Evolutionary conservation across 2,329 filamentous ascomycete genomes (phyloP).

Genomic region (Arachnomyces sp.): DNA sequence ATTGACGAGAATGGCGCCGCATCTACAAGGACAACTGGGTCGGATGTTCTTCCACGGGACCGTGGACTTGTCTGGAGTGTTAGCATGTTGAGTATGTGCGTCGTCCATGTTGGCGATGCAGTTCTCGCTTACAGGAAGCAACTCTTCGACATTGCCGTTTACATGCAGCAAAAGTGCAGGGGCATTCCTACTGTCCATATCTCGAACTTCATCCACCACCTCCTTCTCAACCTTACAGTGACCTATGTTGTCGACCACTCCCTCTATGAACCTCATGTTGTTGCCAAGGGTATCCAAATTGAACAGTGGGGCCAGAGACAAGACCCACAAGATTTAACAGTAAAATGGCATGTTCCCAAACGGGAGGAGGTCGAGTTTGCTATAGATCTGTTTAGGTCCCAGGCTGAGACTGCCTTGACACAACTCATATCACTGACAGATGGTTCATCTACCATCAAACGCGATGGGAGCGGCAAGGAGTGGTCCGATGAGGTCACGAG

Average conservation of each 20-base stretch:
- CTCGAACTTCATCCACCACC: slow-evolving; percentile 94
- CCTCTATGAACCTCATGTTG: slow-evolving; percentile 72
- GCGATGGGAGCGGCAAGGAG: slow-evolving; percentile 93
- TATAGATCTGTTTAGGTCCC: slow-evolving; percentile 77
- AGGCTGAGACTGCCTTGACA: slow-evolving; percentile 67
- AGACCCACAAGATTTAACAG: slow-evolving; percentile 65
- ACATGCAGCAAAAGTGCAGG: slow-evolving; percentile 94
- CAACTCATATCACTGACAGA: slow-evolving; percentile 74
- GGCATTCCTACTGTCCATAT: slow-evolving; percentile 92
- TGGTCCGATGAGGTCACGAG: slow-evolving; percentile 97
- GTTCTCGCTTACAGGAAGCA: slow-evolving; percentile 84
- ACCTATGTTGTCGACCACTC: slow-evolving; percentile 88
- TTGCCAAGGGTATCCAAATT: slow-evolving; percentile 64
- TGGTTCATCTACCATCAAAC: slow-evolving; percentile 71
- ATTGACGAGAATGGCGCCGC: slow-evolving; percentile 96
- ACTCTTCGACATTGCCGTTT: slow-evolving; percentile 81
- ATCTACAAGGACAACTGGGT: slow-evolving; percentile 86
- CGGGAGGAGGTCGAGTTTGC: slow-evolving; percentile 79
- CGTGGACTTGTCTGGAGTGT: slow-evolving; percentile 93
- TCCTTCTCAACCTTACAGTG: slow-evolving; percentile 86
- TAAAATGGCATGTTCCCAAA: slow-evolving; percentile 85
- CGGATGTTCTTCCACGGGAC: slow-evolving; percentile 87
- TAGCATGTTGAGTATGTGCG: slow-evolving; percentile 94
- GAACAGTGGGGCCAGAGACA: slow-evolving; percentile 79
- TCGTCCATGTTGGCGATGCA: slow-evolving; percentile 88